Base-by-base conservation (phyloP, 305 asterid genomes). In the Ajuga reptans region DNA sequence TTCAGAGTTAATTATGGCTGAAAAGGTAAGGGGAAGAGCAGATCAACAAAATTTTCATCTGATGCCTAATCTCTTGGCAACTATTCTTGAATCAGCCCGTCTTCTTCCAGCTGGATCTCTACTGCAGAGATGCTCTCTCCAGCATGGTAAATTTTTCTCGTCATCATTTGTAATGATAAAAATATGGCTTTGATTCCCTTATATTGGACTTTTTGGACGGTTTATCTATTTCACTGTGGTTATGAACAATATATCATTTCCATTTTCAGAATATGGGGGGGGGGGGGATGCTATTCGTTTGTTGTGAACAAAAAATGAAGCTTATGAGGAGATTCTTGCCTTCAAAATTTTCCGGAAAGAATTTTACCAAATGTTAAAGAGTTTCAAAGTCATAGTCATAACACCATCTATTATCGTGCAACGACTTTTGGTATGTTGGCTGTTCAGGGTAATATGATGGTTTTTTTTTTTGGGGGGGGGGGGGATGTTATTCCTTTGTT, bases 81-180 rank as follows among this genome's bases (percentile, higher is more conserved):
- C 80, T 57, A 52, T 82, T 18, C 79, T 74, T 60, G 86, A 82
- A 74, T 74, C 84, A 10, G 78, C 77, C 16, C 86, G 86, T 53
- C 80, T 82, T 49, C 82, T 77, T 65, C 80, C 84, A 34, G 69
- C 82, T 55, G 82, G 84, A 51, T 82, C 79, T 63, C 66, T 79
- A 6, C 68, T 82, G 71, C 86, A 82, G 55, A 72, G 86, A 74
- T 79, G 86, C 62, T 79, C 86, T 71, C 78, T 74, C 76, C 53
- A 9, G 65, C 73, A 74, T 27, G 86, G 86, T 82, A 79, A 53
- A 34, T 14, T 39, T 31, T 17, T 11, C 63, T 52, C 49, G 8
- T 11, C 24, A 14, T 12, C 52, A 66, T n/a, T 8, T 45, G 11
- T 15, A 56, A 52, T 31, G 46, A 34, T 66, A 37, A 45, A 24